Percentiles rank a stretch among this genome's conserved stretches.
These are phyloP conservation scores for Ophiostoma ulmi DNA, from an alignment of 2,329 filamentous ascomycete species.

Conservation along the genomic window DNA sequence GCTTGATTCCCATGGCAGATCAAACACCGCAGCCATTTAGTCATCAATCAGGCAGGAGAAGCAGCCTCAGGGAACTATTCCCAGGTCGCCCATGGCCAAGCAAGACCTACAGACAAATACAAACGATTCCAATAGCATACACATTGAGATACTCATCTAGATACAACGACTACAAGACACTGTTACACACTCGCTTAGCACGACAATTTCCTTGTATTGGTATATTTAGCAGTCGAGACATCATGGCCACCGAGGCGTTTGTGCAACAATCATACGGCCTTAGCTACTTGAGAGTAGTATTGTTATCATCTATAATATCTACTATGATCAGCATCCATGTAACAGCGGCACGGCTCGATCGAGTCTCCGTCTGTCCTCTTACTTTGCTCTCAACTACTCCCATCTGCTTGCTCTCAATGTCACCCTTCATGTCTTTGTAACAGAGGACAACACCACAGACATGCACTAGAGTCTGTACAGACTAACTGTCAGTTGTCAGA, in stretches of 20 bases:
- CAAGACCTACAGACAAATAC: background rate
- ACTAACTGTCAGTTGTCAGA: background rate
- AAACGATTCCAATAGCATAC: too few species aligned
- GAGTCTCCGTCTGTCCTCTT: conserved; percentile 11
- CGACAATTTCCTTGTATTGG: background rate
- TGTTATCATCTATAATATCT: background rate
- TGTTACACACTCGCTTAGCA: background rate
- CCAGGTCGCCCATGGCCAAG: background rate
- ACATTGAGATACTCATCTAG: background rate
- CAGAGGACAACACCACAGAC: background rate
- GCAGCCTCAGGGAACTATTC: background rate
- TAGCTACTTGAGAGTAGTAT: background rate
- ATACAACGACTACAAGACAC: background rate
- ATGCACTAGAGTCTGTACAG: background rate
- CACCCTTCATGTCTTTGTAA: background rate
- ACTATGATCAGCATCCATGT: background rate
- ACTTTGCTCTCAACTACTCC: background rate
- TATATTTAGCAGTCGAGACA: background rate
- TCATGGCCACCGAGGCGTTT: background rate
- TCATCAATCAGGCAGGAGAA: background rate
- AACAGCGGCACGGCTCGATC: background rate
- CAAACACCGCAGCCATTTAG: background rate
- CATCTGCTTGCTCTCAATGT: background rate
- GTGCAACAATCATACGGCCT: background rate
- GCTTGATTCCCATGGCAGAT: background rate